Base-by-base conservation (phyloP, 495 filamentous ascomycete genomes). In the Talaromyces wortmannii region DNA sequence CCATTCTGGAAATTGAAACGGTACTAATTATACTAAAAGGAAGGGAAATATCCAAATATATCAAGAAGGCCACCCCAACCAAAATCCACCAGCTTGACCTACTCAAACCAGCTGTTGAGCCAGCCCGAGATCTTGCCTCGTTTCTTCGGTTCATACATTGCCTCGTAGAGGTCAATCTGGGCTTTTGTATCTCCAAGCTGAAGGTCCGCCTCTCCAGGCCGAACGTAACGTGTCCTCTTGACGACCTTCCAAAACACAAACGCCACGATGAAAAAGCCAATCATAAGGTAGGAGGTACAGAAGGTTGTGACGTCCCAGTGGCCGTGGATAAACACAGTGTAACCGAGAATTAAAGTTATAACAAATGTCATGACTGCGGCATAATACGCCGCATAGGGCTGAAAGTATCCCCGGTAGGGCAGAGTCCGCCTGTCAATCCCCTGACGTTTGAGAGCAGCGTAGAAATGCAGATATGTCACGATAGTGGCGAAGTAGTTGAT, bases 111-210 rank as follows among this genome's bases (percentile, higher is more conserved):
- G 12, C 45, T 49, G 16, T 61, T 61, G 7, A 61, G 33, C 31
- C 29, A 61, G 33, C 46, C 52, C 4, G 53, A 56, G 18, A 61
- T 18, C 52, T 52, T 61, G 16, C 59, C 56, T 55, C 59, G 43
- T 46, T 18, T 58, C 6, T 43, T 55, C 45, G 36, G 64, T 18
- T 52, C 50, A 52, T 52, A 52, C 50, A 52, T 15, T 12, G 42
- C 50, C 50, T 83, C 79, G 61, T 89, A 89, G 45, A 81, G 75
- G 49, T 86, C 86, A 58, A 90, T 82, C 36, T 40, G 36, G 36
- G 36, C 36, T 40, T 40, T 40, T 8, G 36, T 40, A 2, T 40
- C 36, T 40, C 36, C 36, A 40, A 40, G 36, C 36, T 40, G 36
- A 40, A 82, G 70, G 55, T 82, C 78, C 13, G 66, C 67, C 55